Conservation (phyloP, 2,329 filamentous ascomycete genomes). For the Geosmithia putterillii region DNA sequence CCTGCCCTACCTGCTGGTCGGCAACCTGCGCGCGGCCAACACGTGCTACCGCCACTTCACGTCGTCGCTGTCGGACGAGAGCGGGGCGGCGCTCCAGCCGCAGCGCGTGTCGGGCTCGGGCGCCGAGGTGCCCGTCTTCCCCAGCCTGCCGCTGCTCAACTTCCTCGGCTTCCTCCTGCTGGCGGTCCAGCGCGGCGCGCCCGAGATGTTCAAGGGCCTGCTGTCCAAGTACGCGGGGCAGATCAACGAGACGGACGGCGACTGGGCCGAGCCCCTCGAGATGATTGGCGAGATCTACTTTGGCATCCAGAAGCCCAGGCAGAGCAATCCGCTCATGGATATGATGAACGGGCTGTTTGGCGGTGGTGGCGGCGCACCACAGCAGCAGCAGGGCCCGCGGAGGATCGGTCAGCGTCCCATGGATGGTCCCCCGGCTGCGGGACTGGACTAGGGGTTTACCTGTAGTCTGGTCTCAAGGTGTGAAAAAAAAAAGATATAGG, state of each 20-base stretch:
- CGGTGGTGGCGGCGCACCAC: slow-evolving; percentile 44
- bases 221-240: slow-evolving; percentile 69
- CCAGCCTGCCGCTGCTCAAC: slow-evolving; percentile 86
- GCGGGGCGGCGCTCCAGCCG: slow-evolving; percentile 44
- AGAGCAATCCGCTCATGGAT: slow-evolving; percentile 87
- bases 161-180: slow-evolving; percentile 79
- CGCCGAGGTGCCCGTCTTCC: slow-evolving; percentile 71
- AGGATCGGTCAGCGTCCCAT: slow-evolving; percentile 30
- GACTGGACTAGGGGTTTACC: slow-evolving; percentile 39
- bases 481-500: too few species aligned
- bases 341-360: slow-evolving; percentile 97
- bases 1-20: slow-evolving; percentile 80
- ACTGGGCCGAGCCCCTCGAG: slow-evolving; percentile 73
- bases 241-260: slow-evolving; percentile 56
- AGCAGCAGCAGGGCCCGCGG: slow-evolving; percentile 12
- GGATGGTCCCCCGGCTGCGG: slow-evolving; percentile 42
- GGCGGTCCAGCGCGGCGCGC: slow-evolving; percentile 64
- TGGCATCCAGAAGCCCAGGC: slow-evolving; percentile 73
- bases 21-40: slow-evolving; percentile 83
- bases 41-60: slow-evolving; percentile 60
- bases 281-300: slow-evolving; percentile 97
- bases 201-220: slow-evolving; percentile 73
- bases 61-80: slow-evolving; percentile 22
- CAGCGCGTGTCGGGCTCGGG: slow-evolving; percentile 69
- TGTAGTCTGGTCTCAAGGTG: too few species aligned